Base-by-base conservation (phyloP, 768 basidiomycete species). In the Dacryopinax primogenitus region DNA sequence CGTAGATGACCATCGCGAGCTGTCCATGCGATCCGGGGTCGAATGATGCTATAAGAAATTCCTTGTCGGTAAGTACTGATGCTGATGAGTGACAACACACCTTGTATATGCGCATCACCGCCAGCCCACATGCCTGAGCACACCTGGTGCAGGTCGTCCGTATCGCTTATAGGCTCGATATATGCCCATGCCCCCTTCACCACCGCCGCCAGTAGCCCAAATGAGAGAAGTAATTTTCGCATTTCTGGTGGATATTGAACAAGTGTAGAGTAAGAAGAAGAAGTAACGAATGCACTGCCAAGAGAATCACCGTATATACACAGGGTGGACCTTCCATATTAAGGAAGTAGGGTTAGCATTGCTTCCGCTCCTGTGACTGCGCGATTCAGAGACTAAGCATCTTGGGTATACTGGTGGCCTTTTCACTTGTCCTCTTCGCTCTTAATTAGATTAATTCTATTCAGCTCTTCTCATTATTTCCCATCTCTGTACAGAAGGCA, bases 71-170 rank as follows among this genome's bases (percentile, higher is more conserved):
- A n/a, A n/a, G n/a, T n/a, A n/a, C n/a, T n/a, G n/a, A n/a, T n/a
- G n/a, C n/a, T n/a, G n/a, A n/a, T n/a, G 65, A 62, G n/a, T 65
- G 39, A 26, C 62, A 33, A 75, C 72, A 65, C 77, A 90, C 89
- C 87, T 74, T 91, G 90, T 70, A 96, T 92, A 76, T 84, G 87
- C 33, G 93, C 87, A 41, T 83, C 80, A 62, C 80, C 72, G 37
- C 84, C 84, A 30, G 83, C 88, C 85, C 90, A 98, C 91, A 98
- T 95, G 63, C 94, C 94, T 67, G 88, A 91, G 76, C 94, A 98
- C 74, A 87, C 86, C 79, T 98, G 92, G 61, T 90, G 83, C 33
- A 88, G 83, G 76, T 86, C 86, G 76, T 92, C 91, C 74, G 83
- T 84, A 74, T 88, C 88, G 33, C 82, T 73, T 36, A 94, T 82